Evolutionary conservation across 1,284 basidiomycete genomes (phyloP).

Genomic region (Sphagnurus paluster): DNA sequence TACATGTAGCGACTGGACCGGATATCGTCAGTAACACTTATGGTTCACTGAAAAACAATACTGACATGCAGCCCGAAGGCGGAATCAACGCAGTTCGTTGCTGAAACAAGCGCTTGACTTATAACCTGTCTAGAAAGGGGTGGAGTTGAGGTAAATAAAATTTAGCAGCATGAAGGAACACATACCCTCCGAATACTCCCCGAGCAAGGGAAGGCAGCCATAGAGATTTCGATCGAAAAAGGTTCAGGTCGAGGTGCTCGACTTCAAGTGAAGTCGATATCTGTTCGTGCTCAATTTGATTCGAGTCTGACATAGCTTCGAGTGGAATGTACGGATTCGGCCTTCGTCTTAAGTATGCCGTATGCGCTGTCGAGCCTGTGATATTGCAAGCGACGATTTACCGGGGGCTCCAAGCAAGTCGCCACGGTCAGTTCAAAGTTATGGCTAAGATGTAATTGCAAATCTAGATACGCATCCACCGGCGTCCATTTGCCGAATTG

Average conservation of each 20-base stretch:
- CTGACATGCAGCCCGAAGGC: constrained; percentile 75
- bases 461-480: background rate
- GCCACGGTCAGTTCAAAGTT: background rate
- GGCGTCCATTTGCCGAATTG: background rate
- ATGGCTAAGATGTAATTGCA: background rate
- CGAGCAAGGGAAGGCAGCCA: constrained; percentile 67
- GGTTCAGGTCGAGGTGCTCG: constrained; percentile 75
- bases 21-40: background rate
- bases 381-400: background rate
- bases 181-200: constrained; percentile 82
- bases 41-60: constrained; percentile 13
- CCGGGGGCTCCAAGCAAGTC: background rate
- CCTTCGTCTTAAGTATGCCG: background rate
- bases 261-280: constrained; percentile 75
- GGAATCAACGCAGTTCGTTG: constrained; percentile 71
- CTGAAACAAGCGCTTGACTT: constrained; percentile 81
- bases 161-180: background rate
- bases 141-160: background rate
- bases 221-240: constrained; percentile 75
- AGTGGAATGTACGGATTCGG: background rate
- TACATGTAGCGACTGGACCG: constrained; percentile 69
- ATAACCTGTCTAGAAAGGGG: constrained; percentile 65
- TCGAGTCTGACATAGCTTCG: constrained; percentile 31
- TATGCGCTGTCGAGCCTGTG: background rate
- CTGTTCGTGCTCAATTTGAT: constrained; percentile 54